Conservation (phyloP, 148 eudicot genomes). For the Suaeda aralocaspica region DNA sequence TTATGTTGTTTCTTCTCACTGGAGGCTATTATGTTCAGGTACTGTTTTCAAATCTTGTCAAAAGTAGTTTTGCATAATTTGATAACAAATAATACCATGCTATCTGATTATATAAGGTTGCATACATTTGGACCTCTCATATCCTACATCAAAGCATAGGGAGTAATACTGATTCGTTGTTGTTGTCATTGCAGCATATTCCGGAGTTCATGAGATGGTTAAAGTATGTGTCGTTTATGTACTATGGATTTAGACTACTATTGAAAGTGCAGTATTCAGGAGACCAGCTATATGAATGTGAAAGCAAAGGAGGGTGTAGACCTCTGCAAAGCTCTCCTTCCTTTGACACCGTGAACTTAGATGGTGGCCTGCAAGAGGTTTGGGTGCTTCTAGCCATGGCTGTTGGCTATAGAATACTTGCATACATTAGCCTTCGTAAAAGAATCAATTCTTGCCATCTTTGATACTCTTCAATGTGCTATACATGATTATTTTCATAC, state of each 20-base stretch:
- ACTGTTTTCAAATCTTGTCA: no score
- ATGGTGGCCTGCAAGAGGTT: constrained; percentile 80
- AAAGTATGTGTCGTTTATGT: constrained; percentile 87
- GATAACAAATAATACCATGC: no score
- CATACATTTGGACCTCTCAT: not conserved
- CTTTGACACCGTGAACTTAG: constrained; percentile 70
- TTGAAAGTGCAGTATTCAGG: constrained; percentile 81
- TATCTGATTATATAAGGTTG: not conserved
- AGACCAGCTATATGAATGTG: constrained; percentile 73
- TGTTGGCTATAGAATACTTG: constrained; percentile 59
- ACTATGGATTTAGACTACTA: constrained; percentile 63
- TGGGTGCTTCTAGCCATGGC: constrained; percentile 92
- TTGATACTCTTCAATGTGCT: constrained; percentile 22
- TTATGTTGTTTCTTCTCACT: constrained; percentile 96
- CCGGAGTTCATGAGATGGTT: constrained; percentile 89
- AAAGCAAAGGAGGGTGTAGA: constrained; percentile 69
- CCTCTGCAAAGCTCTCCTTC: constrained; percentile 86
- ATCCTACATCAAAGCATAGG: no score
- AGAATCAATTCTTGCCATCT: constrained; percentile 55
- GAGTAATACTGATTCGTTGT: not conserved
- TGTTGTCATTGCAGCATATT: constrained; percentile 61
- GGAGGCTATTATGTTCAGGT: constrained; percentile 99
- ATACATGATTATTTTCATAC: not conserved
- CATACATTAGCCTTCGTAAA: constrained; percentile 68
- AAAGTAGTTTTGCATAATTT: no score